Evolutionary conservation across 805 yeast species (phyloP).

Genomic region (Myxozyma monticola): DNA sequence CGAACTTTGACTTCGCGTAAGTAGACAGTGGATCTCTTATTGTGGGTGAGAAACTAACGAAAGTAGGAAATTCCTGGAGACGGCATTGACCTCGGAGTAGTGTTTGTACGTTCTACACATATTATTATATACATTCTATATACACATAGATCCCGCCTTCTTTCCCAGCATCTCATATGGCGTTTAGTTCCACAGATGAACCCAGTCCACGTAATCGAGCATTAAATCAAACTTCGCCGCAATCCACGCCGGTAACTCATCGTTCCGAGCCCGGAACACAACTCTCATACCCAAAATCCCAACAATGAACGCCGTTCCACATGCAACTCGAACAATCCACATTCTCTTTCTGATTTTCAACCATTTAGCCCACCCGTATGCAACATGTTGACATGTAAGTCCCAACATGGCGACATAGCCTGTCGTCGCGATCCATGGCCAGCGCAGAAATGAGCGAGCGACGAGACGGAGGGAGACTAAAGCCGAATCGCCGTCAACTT

Average conservation of each 20-base stretch:
- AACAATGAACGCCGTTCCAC: not conserved
- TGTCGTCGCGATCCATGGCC: not conserved
- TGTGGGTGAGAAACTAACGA: not conserved
- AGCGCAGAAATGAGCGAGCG: conserved; percentile 31
- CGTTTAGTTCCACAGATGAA: too few relatives aligned
- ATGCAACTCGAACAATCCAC: conserved; percentile 3
- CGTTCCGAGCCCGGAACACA: conserved; percentile 2
- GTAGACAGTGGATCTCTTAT: conserved; percentile 7
- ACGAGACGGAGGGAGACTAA: conserved; percentile 55
- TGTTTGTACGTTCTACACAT: not conserved
- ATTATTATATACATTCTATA: not conserved
- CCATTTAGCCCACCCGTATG: conserved; percentile 27
- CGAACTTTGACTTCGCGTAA: conserved; percentile 77
- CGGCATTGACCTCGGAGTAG: not conserved
- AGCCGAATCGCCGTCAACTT: conserved; percentile 65
- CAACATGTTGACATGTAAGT: conserved; percentile 16
- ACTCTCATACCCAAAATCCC: conserved; percentile 8
- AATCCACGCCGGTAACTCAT: conserved; percentile 13
- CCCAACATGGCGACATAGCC: conserved; percentile 15
- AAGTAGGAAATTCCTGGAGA: conserved; percentile 21
- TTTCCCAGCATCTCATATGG: too few relatives aligned
- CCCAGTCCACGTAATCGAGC: conserved; percentile 7
- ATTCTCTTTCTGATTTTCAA: conserved; percentile 4
- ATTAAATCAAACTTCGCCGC: conserved; percentile 15
- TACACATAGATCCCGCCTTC: too few relatives aligned